Conservation (phyloP, 192 early-diverging fungal species). For the Entomortierella parvispora region DNA sequence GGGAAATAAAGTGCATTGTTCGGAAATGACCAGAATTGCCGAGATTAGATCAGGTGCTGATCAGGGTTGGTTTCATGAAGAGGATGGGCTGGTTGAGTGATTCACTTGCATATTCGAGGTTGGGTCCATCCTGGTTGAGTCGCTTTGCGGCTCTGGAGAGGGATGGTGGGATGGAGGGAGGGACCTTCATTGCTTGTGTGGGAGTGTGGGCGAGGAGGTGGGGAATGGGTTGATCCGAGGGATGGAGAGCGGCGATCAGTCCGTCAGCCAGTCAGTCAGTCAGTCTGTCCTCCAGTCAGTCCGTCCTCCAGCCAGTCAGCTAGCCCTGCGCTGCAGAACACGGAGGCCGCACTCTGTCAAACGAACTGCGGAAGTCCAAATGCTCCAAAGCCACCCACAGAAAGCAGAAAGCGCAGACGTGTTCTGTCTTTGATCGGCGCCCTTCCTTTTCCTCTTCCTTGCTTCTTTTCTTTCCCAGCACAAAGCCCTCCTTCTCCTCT, state of each 20-base stretch:
- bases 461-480: neutral
- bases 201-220: neutral
- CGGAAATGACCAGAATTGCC: neutral
- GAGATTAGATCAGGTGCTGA: neutral
- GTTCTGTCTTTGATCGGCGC: no score
- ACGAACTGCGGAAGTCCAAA: no score
- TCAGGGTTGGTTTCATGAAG: neutral
- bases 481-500: neutral
- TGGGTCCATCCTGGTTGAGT: conserved; percentile 31
- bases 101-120: conserved; percentile 44
- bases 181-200: conserved; percentile 12
- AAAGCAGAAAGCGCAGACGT: no score
- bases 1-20: no score
- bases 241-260: no score
- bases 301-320: no score
- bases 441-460: neutral
- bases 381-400: no score
- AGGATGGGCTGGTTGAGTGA: neutral
- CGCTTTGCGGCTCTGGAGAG: conserved; percentile 25
- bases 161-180: conserved; percentile 38
- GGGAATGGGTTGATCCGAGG: neutral
- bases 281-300: no score
- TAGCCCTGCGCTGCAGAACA: no score
- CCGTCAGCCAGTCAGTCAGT: no score
- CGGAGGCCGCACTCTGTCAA: no score